These are phyloP conservation scores for Fusarium mundagurra DNA, from an alignment of 2,329 filamentous ascomycete genomes.

Conservation along the genomic window DNA sequence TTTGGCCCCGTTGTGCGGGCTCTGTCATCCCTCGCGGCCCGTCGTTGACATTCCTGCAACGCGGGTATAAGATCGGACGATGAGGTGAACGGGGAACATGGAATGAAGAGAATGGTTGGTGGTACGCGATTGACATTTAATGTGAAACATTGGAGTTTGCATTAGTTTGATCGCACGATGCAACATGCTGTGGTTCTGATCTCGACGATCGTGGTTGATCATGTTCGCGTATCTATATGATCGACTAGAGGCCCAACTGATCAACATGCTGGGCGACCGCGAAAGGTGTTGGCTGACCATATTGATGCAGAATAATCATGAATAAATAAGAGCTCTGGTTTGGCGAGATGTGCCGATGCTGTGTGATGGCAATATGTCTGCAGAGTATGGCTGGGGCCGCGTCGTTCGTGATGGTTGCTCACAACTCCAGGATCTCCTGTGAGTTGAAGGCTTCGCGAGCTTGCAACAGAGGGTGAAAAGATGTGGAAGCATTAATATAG, in stretches of 20 bases:
- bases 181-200: background rate
- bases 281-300: background rate
- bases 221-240: background rate
- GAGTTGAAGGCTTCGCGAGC: background rate
- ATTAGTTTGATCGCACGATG: background rate
- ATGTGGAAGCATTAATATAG: fast-evolving
- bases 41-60: background rate
- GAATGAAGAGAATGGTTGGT: background rate
- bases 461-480: fast-evolving
- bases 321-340: background rate
- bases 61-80: background rate
- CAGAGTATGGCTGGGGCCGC: background rate
- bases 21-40: background rate
- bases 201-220: background rate
- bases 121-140: background rate
- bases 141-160: background rate
- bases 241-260: background rate
- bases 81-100: background rate
- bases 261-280: background rate
- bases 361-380: background rate
- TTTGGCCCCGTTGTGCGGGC: background rate
- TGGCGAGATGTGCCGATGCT: too few species aligned
- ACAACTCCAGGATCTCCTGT: background rate
- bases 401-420: background rate
- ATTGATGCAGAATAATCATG: background rate